These are phyloP conservation scores for Strigomonas culicis DNA, from an alignment of 208 protist species.

Conservation along the genomic window DNA sequence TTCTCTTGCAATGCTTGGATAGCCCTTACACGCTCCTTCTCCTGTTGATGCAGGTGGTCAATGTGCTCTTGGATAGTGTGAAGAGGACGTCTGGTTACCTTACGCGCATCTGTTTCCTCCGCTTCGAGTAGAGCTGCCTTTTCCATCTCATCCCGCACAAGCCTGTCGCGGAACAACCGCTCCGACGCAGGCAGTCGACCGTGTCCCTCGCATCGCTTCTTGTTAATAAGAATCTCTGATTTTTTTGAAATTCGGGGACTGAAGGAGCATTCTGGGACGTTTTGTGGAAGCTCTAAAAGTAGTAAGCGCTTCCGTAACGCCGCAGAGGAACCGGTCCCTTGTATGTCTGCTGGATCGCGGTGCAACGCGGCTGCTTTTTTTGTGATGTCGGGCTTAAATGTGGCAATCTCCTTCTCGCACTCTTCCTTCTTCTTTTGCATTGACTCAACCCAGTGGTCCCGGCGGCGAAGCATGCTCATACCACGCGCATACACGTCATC, in stretches of 20 bases:
- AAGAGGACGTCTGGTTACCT: neutral
- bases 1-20: neutral
- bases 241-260: neutral
- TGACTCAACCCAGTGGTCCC: neutral
- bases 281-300: neutral
- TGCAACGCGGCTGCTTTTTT: neutral
- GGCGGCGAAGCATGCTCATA: constrained; percentile 1
- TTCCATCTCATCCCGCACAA: constrained; percentile 2
- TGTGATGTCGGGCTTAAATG: constrained; percentile 6
- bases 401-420: neutral
- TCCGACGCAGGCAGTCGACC: neutral
- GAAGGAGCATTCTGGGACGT: neutral
- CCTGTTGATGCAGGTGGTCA: neutral
- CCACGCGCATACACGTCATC: constrained; percentile 1
- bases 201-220: neutral
- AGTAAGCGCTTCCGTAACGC: neutral
- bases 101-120: neutral
- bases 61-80: neutral
- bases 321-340: neutral
- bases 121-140: neutral
- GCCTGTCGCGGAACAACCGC: neutral
- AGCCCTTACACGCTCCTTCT: neutral
- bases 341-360: neutral
- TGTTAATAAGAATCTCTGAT: neutral
- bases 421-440: neutral